Base-by-base conservation (phyloP, 805 yeast genomes). In the Zygotorulaspora florentina region DNA sequence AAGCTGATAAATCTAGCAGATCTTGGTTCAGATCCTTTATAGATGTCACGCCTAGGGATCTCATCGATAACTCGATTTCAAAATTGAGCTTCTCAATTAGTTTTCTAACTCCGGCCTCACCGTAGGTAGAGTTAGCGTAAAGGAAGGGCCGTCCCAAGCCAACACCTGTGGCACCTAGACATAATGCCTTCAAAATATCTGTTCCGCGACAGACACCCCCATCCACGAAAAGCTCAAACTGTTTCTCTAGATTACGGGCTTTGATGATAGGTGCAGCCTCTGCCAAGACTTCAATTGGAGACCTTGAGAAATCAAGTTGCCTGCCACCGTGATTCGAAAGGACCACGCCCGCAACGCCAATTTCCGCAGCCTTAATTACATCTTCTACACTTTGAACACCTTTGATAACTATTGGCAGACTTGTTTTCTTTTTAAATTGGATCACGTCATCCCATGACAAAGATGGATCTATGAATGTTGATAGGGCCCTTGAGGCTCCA, bases 241-340 rank as follows among this genome's bases (percentile, higher is more conserved):
- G 71, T 23, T 70, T 65, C 40, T 72, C 73, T 28, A 78, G 55
- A 9, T 76, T 75, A 42, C 67, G 69, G 43, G 70, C 69, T 40
- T 68, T 69, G 46, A 81, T 64, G 3, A 71, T 56, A 6, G 80
- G 81, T 72, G 77, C 77, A 2, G 81, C 76, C 50, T 86, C 96
- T 3, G 85, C 85, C 40, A 88, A 68, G 3, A 85, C 78, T 61
- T 82, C 86, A 29, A 88, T 72, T 1, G 90, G 85, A 0, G 95
- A 80, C n/a, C 86, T 75, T 1, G 95, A 73, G 58, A 79, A 85
- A 65, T 88, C 96, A 46, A 88, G 69, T 65, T 87, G 96, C 50
- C 96, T 73, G 35, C 96, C 96, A 49, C 96, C 96, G 66, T 87
- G 96, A 61, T 87, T 88, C 2, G 95, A 86, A 41, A 87, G 58